phyloP scores from a whole-genome alignment of 1,284 basidiomycete species.

The Ustilago lituana region DNA sequence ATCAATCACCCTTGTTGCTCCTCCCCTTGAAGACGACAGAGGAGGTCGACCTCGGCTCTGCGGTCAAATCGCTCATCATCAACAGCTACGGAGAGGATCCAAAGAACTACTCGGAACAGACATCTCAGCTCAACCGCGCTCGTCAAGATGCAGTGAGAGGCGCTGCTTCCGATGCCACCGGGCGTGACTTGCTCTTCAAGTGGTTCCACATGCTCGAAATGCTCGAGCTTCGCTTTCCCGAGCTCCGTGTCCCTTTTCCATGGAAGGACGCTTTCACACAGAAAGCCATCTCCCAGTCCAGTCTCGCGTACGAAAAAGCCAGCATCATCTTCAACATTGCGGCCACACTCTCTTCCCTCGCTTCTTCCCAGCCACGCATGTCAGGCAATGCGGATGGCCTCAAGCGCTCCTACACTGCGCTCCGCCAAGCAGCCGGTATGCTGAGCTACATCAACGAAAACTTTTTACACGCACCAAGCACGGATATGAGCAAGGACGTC shows the following conservation, averaged over 20 bases:
- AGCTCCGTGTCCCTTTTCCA: constrained; percentile 92
- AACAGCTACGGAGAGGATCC: constrained; percentile 94
- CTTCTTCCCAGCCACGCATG: constrained; percentile 75
- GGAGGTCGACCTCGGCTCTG: constrained; percentile 86
- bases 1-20: constrained; percentile 41
- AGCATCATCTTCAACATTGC: constrained; percentile 97
- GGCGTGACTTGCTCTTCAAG: constrained; percentile 92
- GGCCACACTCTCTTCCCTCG: constrained; percentile 88
- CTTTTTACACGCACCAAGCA: constrained; percentile 97
- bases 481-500: constrained; percentile 91
- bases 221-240: constrained; percentile 93
- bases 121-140: constrained; percentile 83
- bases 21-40: constrained; percentile 72
- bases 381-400: constrained; percentile 76
- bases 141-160: constrained; percentile 94
- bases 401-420: constrained; percentile 92
- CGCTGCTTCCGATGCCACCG: constrained; percentile 77
- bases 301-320: constrained; percentile 97
- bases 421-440: constrained; percentile 93
- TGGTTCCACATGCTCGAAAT: constrained; percentile 99
- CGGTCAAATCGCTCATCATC: constrained; percentile 84
- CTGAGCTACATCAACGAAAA: constrained; percentile 99
- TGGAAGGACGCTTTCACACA: constrained; percentile 94
- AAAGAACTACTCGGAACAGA: constrained; percentile 85
- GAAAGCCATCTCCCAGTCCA: constrained; percentile 91